Base-by-base conservation (phyloP, 306 rosid species). In the Parietaria judaica region DNA sequence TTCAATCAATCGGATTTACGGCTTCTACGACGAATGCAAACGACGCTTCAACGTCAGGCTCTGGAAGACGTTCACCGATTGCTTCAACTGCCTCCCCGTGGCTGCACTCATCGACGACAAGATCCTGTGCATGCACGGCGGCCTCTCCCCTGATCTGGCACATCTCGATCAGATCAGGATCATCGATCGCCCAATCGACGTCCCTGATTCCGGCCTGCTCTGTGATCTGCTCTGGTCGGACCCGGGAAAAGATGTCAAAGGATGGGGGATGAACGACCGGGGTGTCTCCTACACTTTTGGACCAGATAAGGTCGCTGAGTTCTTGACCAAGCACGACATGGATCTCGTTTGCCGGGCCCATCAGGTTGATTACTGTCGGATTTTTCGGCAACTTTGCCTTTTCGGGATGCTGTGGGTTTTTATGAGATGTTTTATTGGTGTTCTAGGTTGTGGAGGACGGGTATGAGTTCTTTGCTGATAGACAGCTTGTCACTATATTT, bases 181-280 rank as follows among this genome's bases (percentile, higher is more conserved):
- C 64, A 64, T 69, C 17, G 13, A 71, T 51, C 79, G 79, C 56
- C 79, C 79, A 37, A 41, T 64, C 59, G 79, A 75, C 38, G 68
- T 75, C 36, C 79, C 79, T 9, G 79, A 75, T 8, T 52, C 75
- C 41, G 79, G 79, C 65, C 56, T 75, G 72, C 71, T 75, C 54
- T 75, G 79, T 55, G 79, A 75, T 65, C 50, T 75, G 44, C 79
- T 75, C 39, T 75, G 79, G 79, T 75, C 79, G 3, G 79, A 75
- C 66, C 79, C 79, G 48, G 38, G 61, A 54, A 70, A 64, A 70
- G 79, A 69, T 65, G 64, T 64, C 64, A 75, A 70, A 75, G 79
- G 79, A 53, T 75, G 79, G 79, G 79, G 75, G 55, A 64, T 69
- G 79, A 75, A 75, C 51, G 79, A 75, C 43, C 75, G 79, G 31